Evolutionary conservation across 129 eudicot species (phyloP), one percentile per base, ranked within the genome.

Genomic region (Heracleum sosnowskyi): DNA sequence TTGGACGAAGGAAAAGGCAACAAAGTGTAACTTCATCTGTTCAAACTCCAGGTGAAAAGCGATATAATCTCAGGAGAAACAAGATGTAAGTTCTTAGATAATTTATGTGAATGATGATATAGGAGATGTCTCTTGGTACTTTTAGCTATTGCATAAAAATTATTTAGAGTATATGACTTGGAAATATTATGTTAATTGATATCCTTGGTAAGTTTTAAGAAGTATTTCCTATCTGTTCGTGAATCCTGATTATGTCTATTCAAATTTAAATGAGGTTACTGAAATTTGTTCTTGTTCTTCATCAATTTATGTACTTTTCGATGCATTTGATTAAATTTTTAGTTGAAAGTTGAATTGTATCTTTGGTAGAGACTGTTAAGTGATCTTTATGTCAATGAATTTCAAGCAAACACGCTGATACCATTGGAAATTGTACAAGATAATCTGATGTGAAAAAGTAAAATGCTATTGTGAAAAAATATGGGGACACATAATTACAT

Each of bases 61-160:
- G 97, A 28, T 96, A 96, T 83, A 96, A 96, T 83, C 97, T 96
- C 80, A 84, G 99, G 77, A 90, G 89, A 72, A 92, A 78, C 79
- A 91, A 86, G 85, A 81, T 77, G 98, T 95, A 90, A 89, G 97
- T 86, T 70, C 68, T 69, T 69, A 22, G 46, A 46, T 49, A 57
- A 75, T 72, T 39, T 29, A 31, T 41, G 49, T 53, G 72, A 76
- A n/a, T 78, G 69, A 28, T 71, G 74, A 55, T 28, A 16, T 47
- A 31, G 64, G 55, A 36, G 34, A 46, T 26, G 22, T 24, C 55
- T 81, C 11, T 69, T 76, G 42, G 28, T 46, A 31, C 47, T 51
- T 16, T 44, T 40, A 31, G 41, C 39, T 57, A 46, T 46, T 4
- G 53, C 53, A 46, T 76, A 24, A 29, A 35, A 51, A 3, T 26